A percentile compares a stretch with the other conserved stretches of the same genome.
phyloP scores from a whole-genome alignment of 257 asterid species.

The Prunella vulgaris region DNA sequence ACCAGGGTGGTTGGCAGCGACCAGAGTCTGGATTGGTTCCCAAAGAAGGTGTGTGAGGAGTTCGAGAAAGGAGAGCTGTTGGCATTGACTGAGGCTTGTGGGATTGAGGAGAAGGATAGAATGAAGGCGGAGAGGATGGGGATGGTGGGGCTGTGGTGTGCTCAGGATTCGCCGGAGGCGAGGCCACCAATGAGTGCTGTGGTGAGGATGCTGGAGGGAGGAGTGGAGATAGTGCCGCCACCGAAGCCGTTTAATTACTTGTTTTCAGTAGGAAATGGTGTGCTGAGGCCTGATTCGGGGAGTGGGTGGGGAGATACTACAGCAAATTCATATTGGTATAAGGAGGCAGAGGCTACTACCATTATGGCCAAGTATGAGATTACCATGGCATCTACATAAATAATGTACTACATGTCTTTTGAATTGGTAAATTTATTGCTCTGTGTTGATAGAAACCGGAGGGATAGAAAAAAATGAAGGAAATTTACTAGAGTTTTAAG shows the following conservation, averaged over 20 bases:
- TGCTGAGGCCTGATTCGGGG: constrained; percentile 19
- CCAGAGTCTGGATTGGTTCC: constrained; percentile 36
- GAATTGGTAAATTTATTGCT: background rate
- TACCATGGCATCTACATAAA: constrained; percentile 19
- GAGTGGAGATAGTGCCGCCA: constrained; percentile 36
- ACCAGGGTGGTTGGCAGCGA: constrained; percentile 7
- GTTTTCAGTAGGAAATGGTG: constrained; percentile 18
- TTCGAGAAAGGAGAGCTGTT: background rate
- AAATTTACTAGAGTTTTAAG: too few relatives aligned
- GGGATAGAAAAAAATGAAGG: too few relatives aligned
- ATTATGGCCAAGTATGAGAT: constrained; percentile 34
- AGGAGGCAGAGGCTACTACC: constrained; percentile 36
- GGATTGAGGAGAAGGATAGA: constrained; percentile 29
- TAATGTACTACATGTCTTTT: background rate
- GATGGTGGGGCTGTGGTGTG: constrained; percentile 39
- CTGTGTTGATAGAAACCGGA: too few relatives aligned
- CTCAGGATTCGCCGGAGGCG: constrained; percentile 32
- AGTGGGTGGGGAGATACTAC: constrained; percentile 19
- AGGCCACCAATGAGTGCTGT: constrained; percentile 40
- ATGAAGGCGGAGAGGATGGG: constrained; percentile 25
- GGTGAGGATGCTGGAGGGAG: constrained; percentile 44
- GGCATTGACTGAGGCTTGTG: background rate
- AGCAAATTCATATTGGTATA: constrained; percentile 32
- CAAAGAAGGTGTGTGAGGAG: constrained; percentile 33
- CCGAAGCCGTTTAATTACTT: constrained; percentile 39